A percentile compares a stretch with the other conserved stretches of the same genome.
phyloP scores from a whole-genome alignment of 352 stramenopile species.

The Globisporangium camurandrum region DNA sequence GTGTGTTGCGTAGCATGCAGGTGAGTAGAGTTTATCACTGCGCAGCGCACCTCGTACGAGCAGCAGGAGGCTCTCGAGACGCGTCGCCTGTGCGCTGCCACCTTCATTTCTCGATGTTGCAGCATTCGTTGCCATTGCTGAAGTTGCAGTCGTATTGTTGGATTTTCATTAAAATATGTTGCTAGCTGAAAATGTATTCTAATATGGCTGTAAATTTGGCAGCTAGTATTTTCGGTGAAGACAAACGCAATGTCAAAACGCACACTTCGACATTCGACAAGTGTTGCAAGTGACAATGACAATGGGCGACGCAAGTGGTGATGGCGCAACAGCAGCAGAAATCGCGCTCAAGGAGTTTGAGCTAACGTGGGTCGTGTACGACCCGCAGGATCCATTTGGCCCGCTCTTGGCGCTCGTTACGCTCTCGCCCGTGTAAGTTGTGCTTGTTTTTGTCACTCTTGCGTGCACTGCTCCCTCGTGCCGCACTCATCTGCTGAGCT shows the following conservation, averaged over 20 bases:
- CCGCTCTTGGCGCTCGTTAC: conserved; percentile 63
- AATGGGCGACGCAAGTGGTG: conserved; percentile 11
- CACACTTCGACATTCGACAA: conserved; percentile 1
- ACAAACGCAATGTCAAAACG: not conserved
- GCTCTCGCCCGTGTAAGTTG: conserved; percentile 59
- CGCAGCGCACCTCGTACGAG: conserved; percentile 51
- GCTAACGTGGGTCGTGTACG: conserved; percentile 82
- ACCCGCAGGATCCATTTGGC: conserved; percentile 59
- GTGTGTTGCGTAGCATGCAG: too few species aligned
- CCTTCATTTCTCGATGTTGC: not conserved
- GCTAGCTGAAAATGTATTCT: too few species aligned
- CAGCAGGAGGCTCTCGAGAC: conserved; percentile 73
- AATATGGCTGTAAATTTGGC: too few species aligned
- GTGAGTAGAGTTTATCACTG: too few species aligned
- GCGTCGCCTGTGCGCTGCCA: conserved; percentile 36
- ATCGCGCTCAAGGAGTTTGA: conserved; percentile 58
- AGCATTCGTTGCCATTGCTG: not conserved
- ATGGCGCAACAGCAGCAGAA: conserved; percentile 1
- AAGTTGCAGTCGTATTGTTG: not conserved
- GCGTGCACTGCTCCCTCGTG: not conserved
- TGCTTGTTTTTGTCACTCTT: not conserved
- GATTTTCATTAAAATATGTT: not conserved
- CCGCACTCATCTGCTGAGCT: not conserved
- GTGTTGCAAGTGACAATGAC: conserved; percentile 7
- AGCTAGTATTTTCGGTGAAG: not conserved